Percentiles rank a stretch among this genome's conserved stretches.
Evolutionary conservation across 2,329 filamentous ascomycete genomes (phyloP).

Genomic region (Hymenoscyphus infarciens): DNA sequence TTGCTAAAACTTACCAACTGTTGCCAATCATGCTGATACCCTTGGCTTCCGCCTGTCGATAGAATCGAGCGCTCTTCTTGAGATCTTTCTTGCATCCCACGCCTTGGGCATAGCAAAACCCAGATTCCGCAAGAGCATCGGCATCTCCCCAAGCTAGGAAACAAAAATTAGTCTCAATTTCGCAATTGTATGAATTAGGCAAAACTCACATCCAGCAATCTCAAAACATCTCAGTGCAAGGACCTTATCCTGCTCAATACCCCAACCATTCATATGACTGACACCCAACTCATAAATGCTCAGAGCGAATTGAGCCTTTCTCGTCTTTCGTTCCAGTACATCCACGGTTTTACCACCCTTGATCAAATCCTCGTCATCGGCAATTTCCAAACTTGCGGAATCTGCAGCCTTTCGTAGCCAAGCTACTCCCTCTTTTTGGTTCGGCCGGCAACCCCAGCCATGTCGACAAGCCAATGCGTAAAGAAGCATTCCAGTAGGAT

Average conservation of each 20-base stretch:
- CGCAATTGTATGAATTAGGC: not conserved
- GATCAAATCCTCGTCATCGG: slow-evolving; percentile 69
- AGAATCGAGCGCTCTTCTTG: slow-evolving; percentile 89
- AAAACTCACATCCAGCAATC: slow-evolving; percentile 74
- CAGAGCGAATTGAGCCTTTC: slow-evolving; percentile 88
- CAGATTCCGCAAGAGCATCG: slow-evolving; percentile 89
- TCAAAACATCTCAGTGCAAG: slow-evolving; percentile 92
- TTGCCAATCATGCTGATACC: slow-evolving; percentile 98
- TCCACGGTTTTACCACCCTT: slow-evolving; percentile 63
- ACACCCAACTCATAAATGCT: slow-evolving; percentile 96
- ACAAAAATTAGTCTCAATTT: slow-evolving; percentile 27
- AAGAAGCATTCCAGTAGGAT: slow-evolving; percentile 91
- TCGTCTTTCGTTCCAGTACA: slow-evolving; percentile 69
- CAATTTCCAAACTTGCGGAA: slow-evolving; percentile 74
- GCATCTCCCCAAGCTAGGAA: slow-evolving; percentile 80
- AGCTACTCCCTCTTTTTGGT: slow-evolving; percentile 81
- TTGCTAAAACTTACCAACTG: slow-evolving; percentile 72
- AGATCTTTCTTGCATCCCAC: slow-evolving; percentile 93
- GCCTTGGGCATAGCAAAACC: slow-evolving; percentile 93
- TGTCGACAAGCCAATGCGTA: slow-evolving; percentile 94
- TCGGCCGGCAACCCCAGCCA: slow-evolving; percentile 95
- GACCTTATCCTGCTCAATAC: slow-evolving; percentile 85
- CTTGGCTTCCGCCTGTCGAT: slow-evolving; percentile 84
- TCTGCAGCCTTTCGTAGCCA: slow-evolving; percentile 94
- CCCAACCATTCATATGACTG: slow-evolving; percentile 98